phyloP scores from a whole-genome alignment of 78 protist genomes.

The Pigoraptor vietnamica region DNA sequence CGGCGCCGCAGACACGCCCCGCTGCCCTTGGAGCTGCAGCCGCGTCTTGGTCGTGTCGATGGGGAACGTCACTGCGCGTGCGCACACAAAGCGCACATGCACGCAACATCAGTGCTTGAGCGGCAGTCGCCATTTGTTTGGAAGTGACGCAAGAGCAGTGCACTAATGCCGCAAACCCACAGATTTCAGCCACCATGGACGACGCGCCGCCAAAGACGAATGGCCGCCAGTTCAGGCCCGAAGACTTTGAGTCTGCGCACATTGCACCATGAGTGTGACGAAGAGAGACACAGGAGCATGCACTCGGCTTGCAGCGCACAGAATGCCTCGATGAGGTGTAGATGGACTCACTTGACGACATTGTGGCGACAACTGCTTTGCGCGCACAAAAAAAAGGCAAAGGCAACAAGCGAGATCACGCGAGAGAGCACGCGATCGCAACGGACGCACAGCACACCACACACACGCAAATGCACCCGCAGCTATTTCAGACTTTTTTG shows the following conservation, averaged over 20 bases:
- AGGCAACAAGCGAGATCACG: too few species aligned
- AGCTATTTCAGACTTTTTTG: too few species aligned
- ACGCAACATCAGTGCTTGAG: too few species aligned
- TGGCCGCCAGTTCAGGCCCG: neutral
- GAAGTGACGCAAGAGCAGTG: neutral
- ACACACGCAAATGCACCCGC: too few species aligned
- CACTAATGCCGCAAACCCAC: neutral
- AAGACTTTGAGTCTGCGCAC: neutral
- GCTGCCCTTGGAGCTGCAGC: slow-evolving; percentile 20
- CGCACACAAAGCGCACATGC: neutral
- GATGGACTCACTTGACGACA: neutral
- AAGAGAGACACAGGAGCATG: neutral
- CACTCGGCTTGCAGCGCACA: neutral
- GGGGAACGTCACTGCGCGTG: slow-evolving; percentile 16
- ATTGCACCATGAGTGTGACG: neutral
- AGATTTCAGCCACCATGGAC: neutral
- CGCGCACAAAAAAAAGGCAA: too few species aligned
- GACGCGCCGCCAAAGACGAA: neutral
- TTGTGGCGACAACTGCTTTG: neutral
- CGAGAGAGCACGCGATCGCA: too few species aligned
- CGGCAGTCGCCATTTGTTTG: neutral
- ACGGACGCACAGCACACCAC: too few species aligned
- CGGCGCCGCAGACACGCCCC: neutral
- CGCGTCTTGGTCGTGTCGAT: slow-evolving; percentile 31
- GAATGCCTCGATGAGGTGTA: neutral